Base-by-base conservation (phyloP, 2,329 filamentous ascomycete species). In the Cytospora paraplurivora region DNA sequence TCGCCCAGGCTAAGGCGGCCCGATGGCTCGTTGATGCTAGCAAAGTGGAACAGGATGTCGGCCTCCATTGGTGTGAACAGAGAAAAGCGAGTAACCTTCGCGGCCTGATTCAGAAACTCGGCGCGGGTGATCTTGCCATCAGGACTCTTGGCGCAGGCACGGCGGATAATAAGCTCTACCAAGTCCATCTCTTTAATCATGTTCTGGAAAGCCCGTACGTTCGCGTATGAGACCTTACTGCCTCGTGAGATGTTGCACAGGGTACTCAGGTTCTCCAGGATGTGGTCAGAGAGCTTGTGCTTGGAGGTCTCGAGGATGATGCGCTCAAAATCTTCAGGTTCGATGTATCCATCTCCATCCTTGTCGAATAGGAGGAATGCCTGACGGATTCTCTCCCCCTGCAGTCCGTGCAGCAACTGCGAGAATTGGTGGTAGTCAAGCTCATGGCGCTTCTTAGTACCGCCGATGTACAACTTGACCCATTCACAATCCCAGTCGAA, bases 41-140 rank as follows among this genome's bases (percentile, higher is more conserved):
- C 95, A 76, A 99, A 99, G 79, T 98, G 95, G 83, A 99, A 99
- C 49, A 99, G 86, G 67, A 99, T 97, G 73, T 99, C 95, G 49
- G 94, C 93, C 78, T 99, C 95, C 93, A 98, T 97, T 13, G 95
- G 95, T 0, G 95, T 98, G 78, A 98, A 97, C 41, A 96, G 86
- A 13, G 93, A 96, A 81, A 97, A 99, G 67, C 95, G 89, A 32
- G 94, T 96, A 72, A 95, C 88, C 68, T 89, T 89, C 52, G 94
- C 89, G 12, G 95, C 94, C 80, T 97, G 93, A 76, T 97, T 94
- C 67, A 98, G 80, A 78, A 99, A 99, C 72, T 98, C 95, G 51
- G 92, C 85, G 59, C 93, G 87, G 5, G 94, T 97, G 74, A 99
- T 98, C 80, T 92, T 96, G 73, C 93, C 92, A 75, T 99, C 95